phyloP scores from a whole-genome alignment of 1,284 basidiomycete species.

The Gomphus sp. region DNA sequence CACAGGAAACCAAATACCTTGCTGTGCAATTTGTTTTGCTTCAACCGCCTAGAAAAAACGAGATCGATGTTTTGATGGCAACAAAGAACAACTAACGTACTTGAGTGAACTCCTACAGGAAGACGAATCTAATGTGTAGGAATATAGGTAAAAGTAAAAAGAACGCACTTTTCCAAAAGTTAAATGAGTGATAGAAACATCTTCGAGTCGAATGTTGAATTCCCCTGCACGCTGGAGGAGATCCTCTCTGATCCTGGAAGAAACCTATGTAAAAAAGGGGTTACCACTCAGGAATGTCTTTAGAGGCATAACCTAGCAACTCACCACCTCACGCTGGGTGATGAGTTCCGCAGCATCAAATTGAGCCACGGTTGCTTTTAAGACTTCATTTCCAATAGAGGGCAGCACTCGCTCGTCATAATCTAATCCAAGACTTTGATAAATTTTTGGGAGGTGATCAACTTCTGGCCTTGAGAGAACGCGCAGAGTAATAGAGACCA shows the following conservation, averaged over 20 bases:
- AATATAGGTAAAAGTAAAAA: not conserved
- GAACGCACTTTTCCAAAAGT: constrained; percentile 66
- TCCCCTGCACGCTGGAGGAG: constrained; percentile 89
- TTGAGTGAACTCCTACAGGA: constrained; percentile 68
- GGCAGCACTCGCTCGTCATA: constrained; percentile 96
- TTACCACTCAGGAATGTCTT: not conserved
- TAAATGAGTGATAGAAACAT: constrained; percentile 91
- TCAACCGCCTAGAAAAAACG: constrained; percentile 73
- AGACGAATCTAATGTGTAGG: constrained; percentile 21
- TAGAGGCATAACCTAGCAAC: constrained; percentile 16
- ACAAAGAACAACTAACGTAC: constrained; percentile 19
- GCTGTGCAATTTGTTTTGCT: constrained; percentile 96
- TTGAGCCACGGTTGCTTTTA: constrained; percentile 97
- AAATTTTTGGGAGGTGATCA: constrained; percentile 85
- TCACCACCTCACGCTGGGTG: constrained; percentile 75
- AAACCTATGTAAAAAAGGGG: constrained; percentile 45
- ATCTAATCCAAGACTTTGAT: constrained; percentile 89
- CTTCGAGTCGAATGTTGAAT: constrained; percentile 94
- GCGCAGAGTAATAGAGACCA: constrained; percentile 94
- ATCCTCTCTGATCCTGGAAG: constrained; percentile 90
- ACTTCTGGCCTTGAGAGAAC: constrained; percentile 93
- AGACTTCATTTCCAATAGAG: constrained; percentile 94
- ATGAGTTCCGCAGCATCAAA: constrained; percentile 98
- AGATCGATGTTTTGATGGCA: not conserved
- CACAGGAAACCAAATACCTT: constrained; percentile 44